phyloP scores from a whole-genome alignment of 169 alveolate genomes.

The Plasmodium adleri region DNA sequence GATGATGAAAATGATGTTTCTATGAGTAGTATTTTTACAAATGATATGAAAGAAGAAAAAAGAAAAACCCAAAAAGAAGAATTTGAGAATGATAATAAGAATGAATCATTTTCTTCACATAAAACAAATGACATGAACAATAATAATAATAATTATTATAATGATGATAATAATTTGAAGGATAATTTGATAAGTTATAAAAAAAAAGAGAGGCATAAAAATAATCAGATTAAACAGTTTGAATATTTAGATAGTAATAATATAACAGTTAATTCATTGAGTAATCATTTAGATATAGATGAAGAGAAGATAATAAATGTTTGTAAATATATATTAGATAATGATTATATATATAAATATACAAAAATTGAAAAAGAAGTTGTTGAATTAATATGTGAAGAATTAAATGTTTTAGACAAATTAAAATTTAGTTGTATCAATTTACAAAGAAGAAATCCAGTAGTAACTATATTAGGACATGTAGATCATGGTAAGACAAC shows the following conservation, averaged over 20 bases:
- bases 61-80: not conserved
- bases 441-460: slow-evolving; percentile 90
- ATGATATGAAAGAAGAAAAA: not conserved
- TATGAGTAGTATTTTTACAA: not conserved
- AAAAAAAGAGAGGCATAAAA: not conserved
- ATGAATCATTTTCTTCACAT: not conserved
- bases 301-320: slow-evolving; percentile 88
- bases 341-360: slow-evolving; percentile 91
- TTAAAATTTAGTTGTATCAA: slow-evolving; percentile 90
- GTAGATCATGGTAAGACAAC: slow-evolving; percentile 99
- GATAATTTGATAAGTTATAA: not conserved
- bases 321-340: slow-evolving; percentile 93
- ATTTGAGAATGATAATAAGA: not conserved
- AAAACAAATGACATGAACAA: too few species aligned
- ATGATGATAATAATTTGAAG: not conserved
- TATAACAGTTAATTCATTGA: slow-evolving; percentile 78
- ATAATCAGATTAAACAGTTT: slow-evolving; percentile 12
- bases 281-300: slow-evolving; percentile 90
- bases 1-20: not conserved
- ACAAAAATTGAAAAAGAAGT: slow-evolving; percentile 81
- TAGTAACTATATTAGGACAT: slow-evolving; percentile 97
- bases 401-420: slow-evolving; percentile 92
- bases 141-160: too few species aligned
- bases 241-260: slow-evolving; percentile 64
- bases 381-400: slow-evolving; percentile 88